Conservation (phyloP, 805 yeast species). For the Ogataea henricii region DNA sequence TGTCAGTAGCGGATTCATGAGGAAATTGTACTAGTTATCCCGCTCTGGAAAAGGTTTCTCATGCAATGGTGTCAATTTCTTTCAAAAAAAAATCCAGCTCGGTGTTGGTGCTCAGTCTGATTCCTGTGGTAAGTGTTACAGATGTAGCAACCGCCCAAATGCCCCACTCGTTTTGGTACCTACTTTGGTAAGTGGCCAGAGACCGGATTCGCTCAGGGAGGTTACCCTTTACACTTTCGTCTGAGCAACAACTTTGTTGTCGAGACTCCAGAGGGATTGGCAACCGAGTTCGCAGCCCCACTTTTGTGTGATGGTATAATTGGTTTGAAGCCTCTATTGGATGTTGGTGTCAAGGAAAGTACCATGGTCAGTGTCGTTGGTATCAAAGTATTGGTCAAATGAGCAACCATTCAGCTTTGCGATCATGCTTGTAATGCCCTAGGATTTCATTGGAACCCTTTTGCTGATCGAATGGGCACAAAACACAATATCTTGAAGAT, state of each 20-base stretch:
- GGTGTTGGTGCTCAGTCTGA: constrained; percentile 75
- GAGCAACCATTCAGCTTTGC: no score
- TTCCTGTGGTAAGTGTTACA: constrained; percentile 62
- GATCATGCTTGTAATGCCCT: no score
- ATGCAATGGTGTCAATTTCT: no score
- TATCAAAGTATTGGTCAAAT: constrained; percentile 71
- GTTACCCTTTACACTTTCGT: constrained; percentile 67
- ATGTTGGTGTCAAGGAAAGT: constrained; percentile 38
- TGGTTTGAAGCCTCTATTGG: constrained; percentile 64
- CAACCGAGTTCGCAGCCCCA: constrained; percentile 64
- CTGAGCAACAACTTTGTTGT: constrained; percentile 64
- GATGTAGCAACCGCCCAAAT: constrained; percentile 51
- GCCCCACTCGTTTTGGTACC: constrained; percentile 39
- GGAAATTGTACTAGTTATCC: no score
- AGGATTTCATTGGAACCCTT: no score
- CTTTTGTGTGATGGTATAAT: constrained; percentile 80
- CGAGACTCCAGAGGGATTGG: constrained; percentile 59
- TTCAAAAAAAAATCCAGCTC: no score
- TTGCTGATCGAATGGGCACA: no score
- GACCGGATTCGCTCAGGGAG: constrained; percentile 54
- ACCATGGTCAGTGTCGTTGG: constrained; percentile 61
- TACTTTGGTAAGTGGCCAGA: constrained; percentile 36
- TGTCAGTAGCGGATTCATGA: no score
- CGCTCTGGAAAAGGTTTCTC: no score
- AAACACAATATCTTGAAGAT: no score